A percentile compares a stretch with the other conserved stretches of the same genome.
These are phyloP conservation scores for Iris pallida DNA, from an alignment of 116 monocot genomes.

Conservation along the genomic window DNA sequence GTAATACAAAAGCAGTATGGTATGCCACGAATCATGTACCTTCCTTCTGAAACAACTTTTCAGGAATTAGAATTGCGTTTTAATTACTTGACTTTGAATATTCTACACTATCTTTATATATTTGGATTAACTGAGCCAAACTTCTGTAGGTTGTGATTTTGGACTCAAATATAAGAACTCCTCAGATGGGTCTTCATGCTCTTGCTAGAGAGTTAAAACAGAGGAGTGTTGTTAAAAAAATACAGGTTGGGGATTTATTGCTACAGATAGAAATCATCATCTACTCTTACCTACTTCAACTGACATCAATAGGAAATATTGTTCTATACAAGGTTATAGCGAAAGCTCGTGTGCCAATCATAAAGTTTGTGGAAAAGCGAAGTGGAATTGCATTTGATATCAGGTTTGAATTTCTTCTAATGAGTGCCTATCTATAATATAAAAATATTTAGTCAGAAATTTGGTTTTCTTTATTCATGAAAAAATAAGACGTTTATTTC, in stretches of 20 bases:
- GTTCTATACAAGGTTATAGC: conserved; percentile 64
- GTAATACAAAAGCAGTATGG: neutral
- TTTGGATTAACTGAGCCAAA: conserved; percentile 5
- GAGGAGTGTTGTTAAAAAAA: conserved; percentile 60
- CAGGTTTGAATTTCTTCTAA: conserved; percentile 34
- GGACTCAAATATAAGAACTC: conserved; percentile 74
- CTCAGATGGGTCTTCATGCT: conserved; percentile 78
- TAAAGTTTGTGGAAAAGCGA: conserved; percentile 84
- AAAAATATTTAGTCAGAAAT: too few species aligned
- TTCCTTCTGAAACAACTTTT: too few species aligned
- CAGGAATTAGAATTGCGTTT: neutral
- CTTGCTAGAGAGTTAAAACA: conserved; percentile 86
- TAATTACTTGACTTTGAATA: neutral
- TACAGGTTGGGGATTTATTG: conserved; percentile 52
- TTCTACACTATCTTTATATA: neutral
- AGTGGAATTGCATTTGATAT: conserved; percentile 95
- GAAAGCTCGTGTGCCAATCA: conserved; percentile 97
- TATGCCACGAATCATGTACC: neutral
- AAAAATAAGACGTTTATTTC: too few species aligned
- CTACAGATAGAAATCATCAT: neutral
- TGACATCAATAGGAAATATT: conserved; percentile 1
- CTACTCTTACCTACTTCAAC: neutral
- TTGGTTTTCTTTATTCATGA: too few species aligned
- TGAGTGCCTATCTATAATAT: too few species aligned
- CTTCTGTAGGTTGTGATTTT: conserved; percentile 73